Conservation (phyloP, 768 basidiomycete species). For the Mycena haematopus region DNA sequence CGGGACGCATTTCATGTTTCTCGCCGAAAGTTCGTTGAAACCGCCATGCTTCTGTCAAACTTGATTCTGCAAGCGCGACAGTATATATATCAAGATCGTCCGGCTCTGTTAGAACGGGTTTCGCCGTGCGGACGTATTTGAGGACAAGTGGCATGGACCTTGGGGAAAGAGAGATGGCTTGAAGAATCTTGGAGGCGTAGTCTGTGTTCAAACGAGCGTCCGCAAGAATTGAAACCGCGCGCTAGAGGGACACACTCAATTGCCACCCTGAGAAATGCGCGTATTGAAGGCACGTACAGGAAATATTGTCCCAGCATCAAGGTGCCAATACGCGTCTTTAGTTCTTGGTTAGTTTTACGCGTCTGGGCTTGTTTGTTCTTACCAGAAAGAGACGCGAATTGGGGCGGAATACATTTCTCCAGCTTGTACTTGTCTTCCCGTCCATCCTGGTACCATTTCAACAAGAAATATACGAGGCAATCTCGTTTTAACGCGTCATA, state of each 20-base stretch:
- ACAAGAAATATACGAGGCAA: slow-evolving; percentile 78
- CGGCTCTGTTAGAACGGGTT: slow-evolving; percentile 72
- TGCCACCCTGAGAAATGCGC: neutral
- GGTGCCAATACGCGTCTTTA: slow-evolving; percentile 67
- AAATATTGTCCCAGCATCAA: slow-evolving; percentile 72
- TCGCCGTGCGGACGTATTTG: slow-evolving; percentile 77
- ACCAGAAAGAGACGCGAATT: slow-evolving; percentile 69
- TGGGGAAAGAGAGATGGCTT: slow-evolving; percentile 60
- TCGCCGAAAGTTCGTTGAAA: slow-evolving; percentile 78
- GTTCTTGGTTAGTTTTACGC: too few species aligned
- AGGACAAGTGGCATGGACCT: slow-evolving; percentile 64
- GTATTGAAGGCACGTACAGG: slow-evolving; percentile 57
- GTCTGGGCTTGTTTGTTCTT: too few species aligned
- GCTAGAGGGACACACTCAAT: slow-evolving; percentile 44
- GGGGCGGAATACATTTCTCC: slow-evolving; percentile 72
- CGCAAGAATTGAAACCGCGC: slow-evolving; percentile 73
- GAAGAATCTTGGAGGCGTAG: slow-evolving; percentile 79
- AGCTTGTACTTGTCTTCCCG: slow-evolving; percentile 57
- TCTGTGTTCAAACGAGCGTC: slow-evolving; percentile 79
- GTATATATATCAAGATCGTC: slow-evolving; percentile 75
- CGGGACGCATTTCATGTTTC: slow-evolving; percentile 55
- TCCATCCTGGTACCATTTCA: slow-evolving; percentile 80
- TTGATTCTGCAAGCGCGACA: slow-evolving; percentile 68
- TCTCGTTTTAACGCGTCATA: slow-evolving; percentile 84
- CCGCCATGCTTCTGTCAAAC: slow-evolving; percentile 75